Conservation (phyloP, 345 rosid genomes). For the Brassica juncea region DNA sequence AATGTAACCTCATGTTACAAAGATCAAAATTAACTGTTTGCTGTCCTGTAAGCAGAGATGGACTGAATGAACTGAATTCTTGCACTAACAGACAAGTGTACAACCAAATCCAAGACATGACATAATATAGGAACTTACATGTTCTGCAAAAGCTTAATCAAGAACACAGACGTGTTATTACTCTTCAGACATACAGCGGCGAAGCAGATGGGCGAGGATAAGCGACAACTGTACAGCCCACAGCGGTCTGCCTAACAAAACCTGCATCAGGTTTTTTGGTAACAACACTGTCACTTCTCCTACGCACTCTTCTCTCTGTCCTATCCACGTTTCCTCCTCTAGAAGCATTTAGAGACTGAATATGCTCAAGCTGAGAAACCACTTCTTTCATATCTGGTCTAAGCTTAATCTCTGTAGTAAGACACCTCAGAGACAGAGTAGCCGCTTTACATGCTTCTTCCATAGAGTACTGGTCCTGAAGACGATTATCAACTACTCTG, state of each 20-base stretch:
- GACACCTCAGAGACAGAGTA: constrained; percentile 35
- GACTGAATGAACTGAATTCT: constrained; percentile 1
- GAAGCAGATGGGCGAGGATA: constrained; percentile 42
- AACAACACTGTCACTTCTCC: constrained; percentile 21
- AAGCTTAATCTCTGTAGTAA: constrained; percentile 37
- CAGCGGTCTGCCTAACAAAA: constrained; percentile 30
- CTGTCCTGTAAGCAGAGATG: constrained; percentile 1
- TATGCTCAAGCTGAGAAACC: constrained; percentile 36
- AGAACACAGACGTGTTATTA: constrained; percentile 24
- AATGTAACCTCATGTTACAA: constrained; percentile 1
- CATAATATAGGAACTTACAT: constrained; percentile 2
- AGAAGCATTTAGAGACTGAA: constrained; percentile 29
- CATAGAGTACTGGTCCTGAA: constrained; percentile 83
- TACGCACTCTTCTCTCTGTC: not conserved
- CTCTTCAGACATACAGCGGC: constrained; percentile 28
- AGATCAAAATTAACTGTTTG: constrained; percentile 20
- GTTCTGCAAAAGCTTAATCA: constrained; percentile 25
- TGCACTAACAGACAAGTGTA: constrained; percentile 31
- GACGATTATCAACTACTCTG: constrained; percentile 78
- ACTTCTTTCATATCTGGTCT: constrained; percentile 41
- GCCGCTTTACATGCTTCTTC: constrained; percentile 43
- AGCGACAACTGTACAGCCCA: constrained; percentile 33
- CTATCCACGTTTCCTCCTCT: constrained; percentile 23
- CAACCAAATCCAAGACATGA: constrained; percentile 22
- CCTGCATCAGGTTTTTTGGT: constrained; percentile 28